phyloP scores from a whole-genome alignment of 257 asterid species.

The Forsythia viridissima region DNA sequence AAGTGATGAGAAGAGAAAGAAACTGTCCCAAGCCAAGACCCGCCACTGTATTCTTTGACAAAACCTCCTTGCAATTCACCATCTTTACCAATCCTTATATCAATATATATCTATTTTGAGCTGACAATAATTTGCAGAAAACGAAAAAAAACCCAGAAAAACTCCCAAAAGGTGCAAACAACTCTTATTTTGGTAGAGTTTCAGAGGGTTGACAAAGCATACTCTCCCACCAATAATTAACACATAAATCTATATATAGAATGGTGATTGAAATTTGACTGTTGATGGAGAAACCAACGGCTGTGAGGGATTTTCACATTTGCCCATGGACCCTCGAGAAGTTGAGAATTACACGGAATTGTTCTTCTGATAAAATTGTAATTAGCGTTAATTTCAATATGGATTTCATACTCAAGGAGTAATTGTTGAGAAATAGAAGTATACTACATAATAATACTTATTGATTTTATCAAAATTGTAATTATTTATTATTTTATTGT shows the following conservation, averaged over 20 bases:
- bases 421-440: not conserved
- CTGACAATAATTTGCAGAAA: not conserved
- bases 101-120: constrained; percentile 2
- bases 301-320: constrained; percentile 29
- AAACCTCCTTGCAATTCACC: constrained; percentile 46
- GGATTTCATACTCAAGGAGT: not conserved
- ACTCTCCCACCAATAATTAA: not conserved
- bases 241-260: not conserved
- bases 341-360: not conserved
- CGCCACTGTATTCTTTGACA: constrained; percentile 57
- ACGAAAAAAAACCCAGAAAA: not conserved
- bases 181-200: not conserved
- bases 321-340: constrained; percentile 1
- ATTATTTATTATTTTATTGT: not conserved
- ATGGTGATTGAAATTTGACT: constrained; percentile 10
- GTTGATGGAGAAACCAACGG: constrained; percentile 23
- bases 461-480: not conserved
- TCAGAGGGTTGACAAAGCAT: not conserved
- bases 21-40: constrained; percentile 83
- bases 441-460: no score
- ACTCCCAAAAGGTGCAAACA: not conserved
- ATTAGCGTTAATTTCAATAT: not conserved
- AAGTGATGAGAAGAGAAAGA: constrained; percentile 80
- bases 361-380: not conserved
- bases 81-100: constrained; percentile 19